Evolutionary conservation across 345 rosid genomes (phyloP).

Genomic region (Eucalyptus pumila): DNA sequence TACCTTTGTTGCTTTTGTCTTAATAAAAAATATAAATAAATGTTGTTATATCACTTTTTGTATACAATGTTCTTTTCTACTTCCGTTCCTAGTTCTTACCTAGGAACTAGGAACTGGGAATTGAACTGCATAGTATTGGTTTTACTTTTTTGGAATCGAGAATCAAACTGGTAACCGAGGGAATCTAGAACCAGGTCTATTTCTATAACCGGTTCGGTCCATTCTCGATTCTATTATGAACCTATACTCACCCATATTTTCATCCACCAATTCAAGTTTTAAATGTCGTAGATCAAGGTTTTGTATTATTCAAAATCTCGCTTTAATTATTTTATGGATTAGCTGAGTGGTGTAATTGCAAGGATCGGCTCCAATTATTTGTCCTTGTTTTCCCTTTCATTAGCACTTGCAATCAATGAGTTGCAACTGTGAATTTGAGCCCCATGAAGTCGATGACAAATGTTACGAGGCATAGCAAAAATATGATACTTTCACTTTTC

Average conservation of each 20-base stretch:
- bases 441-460: background rate
- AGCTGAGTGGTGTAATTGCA: background rate
- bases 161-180: fast-evolving
- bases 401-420: background rate
- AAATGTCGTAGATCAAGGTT: background rate
- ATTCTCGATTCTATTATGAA: too few species aligned
- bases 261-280: background rate
- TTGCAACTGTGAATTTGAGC: background rate
- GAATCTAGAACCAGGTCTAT: background rate
- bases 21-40: background rate
- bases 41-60: background rate
- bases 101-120: background rate
- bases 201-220: fast-evolving
- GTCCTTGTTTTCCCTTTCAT: background rate
- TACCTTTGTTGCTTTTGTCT: background rate
- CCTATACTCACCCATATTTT: background rate
- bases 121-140: fast-evolving
- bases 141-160: background rate
- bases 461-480: background rate
- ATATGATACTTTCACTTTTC: background rate
- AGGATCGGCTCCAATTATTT: background rate
- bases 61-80: background rate
- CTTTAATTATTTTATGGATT: background rate
- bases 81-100: background rate
- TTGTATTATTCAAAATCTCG: background rate